Evolutionary conservation across 2,329 filamentous ascomycete species (phyloP), one percentile per base, ranked within the genome.

Genomic region (Aspergillus cejpii): DNA sequence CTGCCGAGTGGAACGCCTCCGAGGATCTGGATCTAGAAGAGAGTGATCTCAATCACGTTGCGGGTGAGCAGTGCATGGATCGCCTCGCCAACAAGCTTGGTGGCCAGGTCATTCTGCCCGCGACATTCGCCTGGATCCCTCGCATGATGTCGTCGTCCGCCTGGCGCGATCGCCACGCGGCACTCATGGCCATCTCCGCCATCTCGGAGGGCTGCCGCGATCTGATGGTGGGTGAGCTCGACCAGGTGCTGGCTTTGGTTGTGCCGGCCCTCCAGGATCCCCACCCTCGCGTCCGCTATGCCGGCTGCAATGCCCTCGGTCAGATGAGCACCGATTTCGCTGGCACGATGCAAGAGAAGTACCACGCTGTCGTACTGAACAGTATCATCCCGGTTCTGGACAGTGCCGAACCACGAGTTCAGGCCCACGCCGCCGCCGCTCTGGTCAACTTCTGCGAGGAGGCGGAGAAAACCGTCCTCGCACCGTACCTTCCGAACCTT

Each of bases 251-350:
- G 38, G 88, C 94, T 53, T 77, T 98, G 44, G 91, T 98, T n/a
- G 81, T 96, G 39, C 92, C 92, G 12, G 86, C 91, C 27, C 77
- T 98, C 27, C 83, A 84, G 58, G 91, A 98, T 62, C 79, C 85
- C 29, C 92, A 98, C 63, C 87, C 92, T 31, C 87, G 92, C 62
- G 92, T 98, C 44, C 84, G 91, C 59, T 98, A 94, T 83, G 92
- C 92, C 41, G 92, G 90, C 26, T 98, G 92, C 74, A 97, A 98
- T 63, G 92, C 92, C 33, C 78, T 98, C n/a, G 92, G 92, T 21
- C 92, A 98, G 69, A 98, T 98, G 92, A 97, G 91, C 72, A 98
- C 92, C 24, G 92, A 98, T 63, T 98, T 98, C 66, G 91, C 94
- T 10, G 90, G 90, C 10, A 94, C 86, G 8, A 97, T 98, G 91